A percentile compares a stretch with the other conserved stretches of the same genome.
phyloP scores from a whole-genome alignment of 257 asterid species.

The Thymus quinquecostatus region DNA sequence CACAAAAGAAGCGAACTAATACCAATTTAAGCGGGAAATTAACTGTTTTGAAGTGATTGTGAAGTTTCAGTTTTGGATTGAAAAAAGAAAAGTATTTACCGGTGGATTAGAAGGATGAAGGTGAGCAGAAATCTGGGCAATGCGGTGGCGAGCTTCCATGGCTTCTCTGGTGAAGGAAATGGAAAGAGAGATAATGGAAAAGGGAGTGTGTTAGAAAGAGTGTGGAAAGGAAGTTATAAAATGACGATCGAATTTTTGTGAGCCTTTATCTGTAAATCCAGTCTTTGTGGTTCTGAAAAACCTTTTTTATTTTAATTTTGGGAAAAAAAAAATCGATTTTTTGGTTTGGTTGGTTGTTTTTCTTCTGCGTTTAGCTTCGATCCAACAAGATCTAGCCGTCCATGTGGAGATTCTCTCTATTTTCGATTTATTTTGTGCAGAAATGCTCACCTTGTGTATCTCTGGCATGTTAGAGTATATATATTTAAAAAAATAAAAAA shows the following conservation, averaged over 20 bases:
- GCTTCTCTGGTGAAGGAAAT: conserved; percentile 18
- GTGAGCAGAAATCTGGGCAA: conserved; percentile 87
- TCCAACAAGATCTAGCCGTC: no score
- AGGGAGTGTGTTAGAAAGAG: conserved; percentile 18
- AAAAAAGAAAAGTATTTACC: conserved; percentile 38
- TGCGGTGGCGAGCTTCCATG: conserved; percentile 64
- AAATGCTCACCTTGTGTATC: no score
- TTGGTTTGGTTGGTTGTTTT: no score
- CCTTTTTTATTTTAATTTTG: conserved; percentile 27
- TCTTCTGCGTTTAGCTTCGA: no score
- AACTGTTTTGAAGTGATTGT: not conserved
- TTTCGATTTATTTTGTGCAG: no score
- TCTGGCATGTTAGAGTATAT: no score
- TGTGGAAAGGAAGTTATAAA: conserved; percentile 35
- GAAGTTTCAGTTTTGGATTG: not conserved
- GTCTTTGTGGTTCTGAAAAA: conserved; percentile 62
- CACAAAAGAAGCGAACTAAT: not conserved
- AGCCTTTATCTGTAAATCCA: conserved; percentile 54
- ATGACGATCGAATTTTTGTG: conserved; percentile 39
- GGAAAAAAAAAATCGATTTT: not conserved
- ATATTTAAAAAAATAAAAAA: no score
- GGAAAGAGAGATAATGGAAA: not conserved
- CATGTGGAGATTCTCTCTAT: no score
- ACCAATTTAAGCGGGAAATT: not conserved
- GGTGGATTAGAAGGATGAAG: conserved; percentile 71